Conservation (phyloP, 805 yeast species). For the Vanderwaltozyma yarrowii region DNA sequence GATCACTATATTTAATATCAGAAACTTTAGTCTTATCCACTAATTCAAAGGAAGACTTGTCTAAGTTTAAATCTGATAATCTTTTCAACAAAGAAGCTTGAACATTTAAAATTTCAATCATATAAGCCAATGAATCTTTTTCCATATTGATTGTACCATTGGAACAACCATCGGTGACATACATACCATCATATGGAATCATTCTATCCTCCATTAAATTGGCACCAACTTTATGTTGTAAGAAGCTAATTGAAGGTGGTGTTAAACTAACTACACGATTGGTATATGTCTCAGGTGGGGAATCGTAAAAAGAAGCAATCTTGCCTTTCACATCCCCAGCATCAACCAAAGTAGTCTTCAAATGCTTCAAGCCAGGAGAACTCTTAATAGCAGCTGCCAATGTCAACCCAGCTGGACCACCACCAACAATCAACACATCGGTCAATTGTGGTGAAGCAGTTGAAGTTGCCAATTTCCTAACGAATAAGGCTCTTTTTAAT, state of each 20-base stretch:
- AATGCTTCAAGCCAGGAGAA: constrained; percentile 48
- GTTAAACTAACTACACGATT: constrained; percentile 84
- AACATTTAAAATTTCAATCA: constrained; percentile 81
- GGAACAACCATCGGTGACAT: constrained; percentile 77
- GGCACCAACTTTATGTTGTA: constrained; percentile 71
- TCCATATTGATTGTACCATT: constrained; percentile 66
- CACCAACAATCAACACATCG: constrained; percentile 87
- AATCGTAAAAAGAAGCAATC: constrained; percentile 30
- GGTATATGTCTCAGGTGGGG: constrained; percentile 41
- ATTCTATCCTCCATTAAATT: constrained; percentile 60
- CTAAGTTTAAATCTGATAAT: constrained; percentile 34
- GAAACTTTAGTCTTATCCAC: constrained; percentile 61
- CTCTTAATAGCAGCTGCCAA: constrained; percentile 70
- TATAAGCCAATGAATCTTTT: constrained; percentile 51
- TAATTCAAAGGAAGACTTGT: constrained; percentile 31
- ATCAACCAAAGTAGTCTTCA: constrained; percentile 65
- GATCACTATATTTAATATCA: constrained; percentile 32
- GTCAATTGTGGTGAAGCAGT: constrained; percentile 22
- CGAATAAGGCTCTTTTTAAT: background rate
- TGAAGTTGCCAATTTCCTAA: constrained; percentile 12
- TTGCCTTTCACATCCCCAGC: constrained; percentile 48
- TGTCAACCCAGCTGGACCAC: constrained; percentile 94
- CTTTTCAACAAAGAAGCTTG: constrained; percentile 61
- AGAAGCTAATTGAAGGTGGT: constrained; percentile 60
- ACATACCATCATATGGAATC: constrained; percentile 69